A percentile compares a stretch with the other conserved stretches of the same genome.
phyloP scores from a whole-genome alignment of 1,139 yeast genomes.

The Yamadazyma atlantica region DNA sequence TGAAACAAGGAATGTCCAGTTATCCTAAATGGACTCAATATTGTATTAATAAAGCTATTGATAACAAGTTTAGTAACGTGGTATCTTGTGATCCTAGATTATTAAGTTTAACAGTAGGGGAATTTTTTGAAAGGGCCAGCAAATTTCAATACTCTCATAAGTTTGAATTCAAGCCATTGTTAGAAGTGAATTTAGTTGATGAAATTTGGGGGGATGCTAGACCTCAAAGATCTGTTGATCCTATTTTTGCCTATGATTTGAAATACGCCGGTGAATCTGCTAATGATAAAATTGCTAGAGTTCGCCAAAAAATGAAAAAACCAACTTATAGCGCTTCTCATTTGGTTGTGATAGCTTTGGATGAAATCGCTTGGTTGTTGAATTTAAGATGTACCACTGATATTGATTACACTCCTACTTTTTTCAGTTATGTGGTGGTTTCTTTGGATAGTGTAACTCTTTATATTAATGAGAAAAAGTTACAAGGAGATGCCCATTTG shows the following conservation, averaged over 20 bases:
- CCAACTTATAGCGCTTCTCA: slow-evolving; percentile 21
- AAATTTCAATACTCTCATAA: slow-evolving; percentile 18
- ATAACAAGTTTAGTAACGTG: slow-evolving; percentile 33
- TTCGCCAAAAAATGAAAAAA: slow-evolving; percentile 25
- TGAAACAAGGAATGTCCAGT: slow-evolving; percentile 39
- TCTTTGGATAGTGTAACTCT: slow-evolving; percentile 28
- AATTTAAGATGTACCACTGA: slow-evolving; percentile 48
- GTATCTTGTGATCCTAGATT: slow-evolving; percentile 43
- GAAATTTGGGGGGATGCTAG: slow-evolving; percentile 40
- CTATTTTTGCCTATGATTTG: slow-evolving; percentile 38
- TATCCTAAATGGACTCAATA: slow-evolving; percentile 40
- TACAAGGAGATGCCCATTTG: slow-evolving; percentile 17
- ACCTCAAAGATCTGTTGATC: slow-evolving; percentile 39
- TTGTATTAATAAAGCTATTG: slow-evolving; percentile 34
- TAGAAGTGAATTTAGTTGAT: slow-evolving; percentile 36
- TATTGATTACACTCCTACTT: slow-evolving; percentile 50
- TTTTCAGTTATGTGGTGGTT: slow-evolving; percentile 47
- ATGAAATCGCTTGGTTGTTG: slow-evolving; percentile 57
- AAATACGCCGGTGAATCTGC: slow-evolving; percentile 47
- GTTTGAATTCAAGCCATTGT: slow-evolving; percentile 32
- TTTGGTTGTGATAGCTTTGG: slow-evolving; percentile 44
- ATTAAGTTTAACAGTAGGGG: slow-evolving; percentile 33
- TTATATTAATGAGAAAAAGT: slow-evolving; percentile 39
- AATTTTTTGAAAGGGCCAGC: slow-evolving; percentile 29
- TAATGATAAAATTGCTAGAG: slow-evolving; percentile 28